phyloP scores from a whole-genome alignment of 2,329 filamentous ascomycete species.

The Trichothecium roseum region DNA sequence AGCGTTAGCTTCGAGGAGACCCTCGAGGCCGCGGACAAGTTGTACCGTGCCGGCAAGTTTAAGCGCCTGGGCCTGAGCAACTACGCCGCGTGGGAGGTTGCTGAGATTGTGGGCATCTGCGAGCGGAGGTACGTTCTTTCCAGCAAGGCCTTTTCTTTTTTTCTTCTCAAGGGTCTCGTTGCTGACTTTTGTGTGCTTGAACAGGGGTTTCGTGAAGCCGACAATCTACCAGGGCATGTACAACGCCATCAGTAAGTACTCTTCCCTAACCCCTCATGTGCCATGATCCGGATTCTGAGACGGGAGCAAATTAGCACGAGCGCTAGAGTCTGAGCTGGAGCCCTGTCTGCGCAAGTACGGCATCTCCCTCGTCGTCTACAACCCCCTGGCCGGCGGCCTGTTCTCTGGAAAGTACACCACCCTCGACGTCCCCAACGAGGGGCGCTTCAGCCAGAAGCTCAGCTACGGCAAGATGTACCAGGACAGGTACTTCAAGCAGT shows the following conservation, averaged over 20 bases:
- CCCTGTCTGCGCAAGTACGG: conserved; percentile 56
- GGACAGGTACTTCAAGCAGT: conserved; percentile 3
- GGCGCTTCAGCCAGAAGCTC: conserved; percentile 12
- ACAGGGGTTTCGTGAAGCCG: conserved; percentile 53
- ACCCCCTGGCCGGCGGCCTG: conserved; percentile 61
- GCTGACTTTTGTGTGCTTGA: no score
- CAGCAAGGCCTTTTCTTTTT: no score
- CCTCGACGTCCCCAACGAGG: conserved; percentile 15
- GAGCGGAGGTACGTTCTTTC: conserved; percentile 29
- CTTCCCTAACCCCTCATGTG: no score
- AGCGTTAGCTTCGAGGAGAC: conserved; percentile 58
- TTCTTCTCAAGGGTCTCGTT: no score
- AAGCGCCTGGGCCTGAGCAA: conserved; percentile 61
- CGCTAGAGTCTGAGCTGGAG: conserved; percentile 56
- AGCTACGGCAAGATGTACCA: conserved; percentile 5
- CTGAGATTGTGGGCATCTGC: conserved; percentile 61
- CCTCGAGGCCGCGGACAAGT: conserved; percentile 53
- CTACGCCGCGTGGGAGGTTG: conserved; percentile 67
- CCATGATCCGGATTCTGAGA: no score
- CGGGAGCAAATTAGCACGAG: conserved; percentile 29
- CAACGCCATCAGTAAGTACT: conserved; percentile 14
- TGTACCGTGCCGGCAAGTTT: conserved; percentile 65
- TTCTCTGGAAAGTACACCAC: conserved; percentile 49
- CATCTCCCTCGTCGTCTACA: conserved; percentile 60
- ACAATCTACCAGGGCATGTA: conserved; percentile 72